Conservation (phyloP, 371 early-diverging fungal species). For the Mucor plumbeus region DNA sequence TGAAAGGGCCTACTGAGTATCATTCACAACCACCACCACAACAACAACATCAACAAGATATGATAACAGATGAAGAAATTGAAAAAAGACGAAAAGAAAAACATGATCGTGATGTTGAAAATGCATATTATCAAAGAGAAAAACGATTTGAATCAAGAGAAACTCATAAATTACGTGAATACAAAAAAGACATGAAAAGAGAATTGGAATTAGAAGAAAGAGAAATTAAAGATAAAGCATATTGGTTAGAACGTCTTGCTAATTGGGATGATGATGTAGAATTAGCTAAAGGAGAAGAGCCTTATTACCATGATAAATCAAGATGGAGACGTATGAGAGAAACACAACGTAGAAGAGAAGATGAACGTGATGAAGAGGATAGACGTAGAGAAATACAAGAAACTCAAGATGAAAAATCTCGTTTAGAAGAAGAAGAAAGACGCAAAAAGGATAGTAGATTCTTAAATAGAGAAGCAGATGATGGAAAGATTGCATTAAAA, state of each 20-base stretch:
- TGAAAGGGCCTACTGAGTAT: constrained; percentile 22
- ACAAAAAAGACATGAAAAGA: constrained; percentile 56
- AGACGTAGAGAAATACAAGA: constrained; percentile 64
- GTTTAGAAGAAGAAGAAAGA: constrained; percentile 45
- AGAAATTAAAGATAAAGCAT: constrained; percentile 51
- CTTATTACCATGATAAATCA: constrained; percentile 75
- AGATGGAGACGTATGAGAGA: constrained; percentile 75
- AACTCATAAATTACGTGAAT: constrained; percentile 51
- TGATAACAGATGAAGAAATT: constrained; percentile 68
- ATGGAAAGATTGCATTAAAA: constrained; percentile 42
- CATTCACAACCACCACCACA: neutral
- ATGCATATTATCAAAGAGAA: constrained; percentile 72
- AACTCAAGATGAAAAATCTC: constrained; percentile 45
- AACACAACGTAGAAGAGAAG: constrained; percentile 65
- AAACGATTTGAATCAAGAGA: constrained; percentile 72
- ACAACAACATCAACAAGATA: constrained; percentile 18
- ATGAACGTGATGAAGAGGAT: constrained; percentile 74
- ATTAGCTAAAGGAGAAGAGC: constrained; percentile 62
- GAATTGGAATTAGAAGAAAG: constrained; percentile 59
- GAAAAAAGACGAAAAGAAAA: constrained; percentile 67
- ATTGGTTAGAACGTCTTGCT: constrained; percentile 57
- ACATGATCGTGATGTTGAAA: constrained; percentile 68
- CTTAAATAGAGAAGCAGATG: constrained; percentile 40
- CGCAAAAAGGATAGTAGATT: constrained; percentile 29
- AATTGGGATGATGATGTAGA: constrained; percentile 83